Percentiles rank a stretch among this genome's conserved stretches.
Evolutionary conservation across 2,329 filamentous ascomycete genomes (phyloP).

Genomic region (Nemania serpens): DNA sequence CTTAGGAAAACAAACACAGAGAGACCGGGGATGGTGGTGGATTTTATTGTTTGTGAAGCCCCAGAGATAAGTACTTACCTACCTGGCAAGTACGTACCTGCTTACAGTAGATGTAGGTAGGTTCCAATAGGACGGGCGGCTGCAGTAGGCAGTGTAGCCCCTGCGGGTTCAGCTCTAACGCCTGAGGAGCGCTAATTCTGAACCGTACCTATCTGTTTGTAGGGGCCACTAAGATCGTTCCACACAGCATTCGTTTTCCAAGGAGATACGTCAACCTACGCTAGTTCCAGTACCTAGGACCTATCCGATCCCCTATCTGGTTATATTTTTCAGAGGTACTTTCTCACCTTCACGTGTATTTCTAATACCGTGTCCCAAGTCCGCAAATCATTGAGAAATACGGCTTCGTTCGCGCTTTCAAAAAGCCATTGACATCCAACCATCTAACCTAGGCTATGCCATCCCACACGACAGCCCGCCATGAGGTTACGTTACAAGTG

Average conservation of each 20-base stretch:
- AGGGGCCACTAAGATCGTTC: too few species aligned
- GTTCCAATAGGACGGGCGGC: too few species aligned
- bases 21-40: background rate
- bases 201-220: background rate
- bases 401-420: too few species aligned
- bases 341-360: too few species aligned
- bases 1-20: background rate
- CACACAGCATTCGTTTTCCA: too few species aligned
- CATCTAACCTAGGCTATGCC: background rate
- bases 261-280: too few species aligned
- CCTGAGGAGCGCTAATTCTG: background rate
- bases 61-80: too few species aligned
- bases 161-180: slow-evolving; percentile 13
- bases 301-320: slow-evolving; percentile 13
- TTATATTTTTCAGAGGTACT: slow-evolving; percentile 19
- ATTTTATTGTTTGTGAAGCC: slow-evolving; percentile 8
- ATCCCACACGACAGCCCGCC: background rate
- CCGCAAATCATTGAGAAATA: too few species aligned
- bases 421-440: background rate
- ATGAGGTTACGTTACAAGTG: slow-evolving; percentile 27
- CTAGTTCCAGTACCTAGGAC: background rate
- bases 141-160: background rate
- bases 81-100: background rate
- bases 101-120: background rate
- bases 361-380: too few species aligned